Percentiles rank a stretch among this genome's conserved stretches.
Evolutionary conservation across 176 grass and related monocot genomes (phyloP).

Genomic region (Poa pratensis): DNA sequence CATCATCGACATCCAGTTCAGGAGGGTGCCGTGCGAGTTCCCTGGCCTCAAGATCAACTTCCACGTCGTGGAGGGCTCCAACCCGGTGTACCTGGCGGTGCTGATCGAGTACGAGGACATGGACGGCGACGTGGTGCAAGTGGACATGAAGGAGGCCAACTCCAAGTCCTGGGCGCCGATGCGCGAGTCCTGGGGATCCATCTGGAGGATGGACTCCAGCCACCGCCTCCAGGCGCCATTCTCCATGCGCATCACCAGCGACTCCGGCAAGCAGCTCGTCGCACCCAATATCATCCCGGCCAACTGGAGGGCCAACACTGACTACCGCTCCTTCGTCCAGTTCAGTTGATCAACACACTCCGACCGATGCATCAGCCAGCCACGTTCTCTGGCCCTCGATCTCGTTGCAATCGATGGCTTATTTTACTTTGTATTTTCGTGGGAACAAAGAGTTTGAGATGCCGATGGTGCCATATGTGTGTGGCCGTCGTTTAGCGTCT

Average conservation of each 20-base stretch:
- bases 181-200: conserved; percentile 59
- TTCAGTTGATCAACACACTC: not conserved
- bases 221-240: conserved; percentile 53
- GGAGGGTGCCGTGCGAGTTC: conserved; percentile 53
- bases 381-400: conserved; percentile 13
- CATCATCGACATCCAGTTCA: conserved; percentile 63
- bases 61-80: conserved; percentile 59
- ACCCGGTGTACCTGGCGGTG: conserved; percentile 66
- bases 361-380: not conserved
- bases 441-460: conserved; percentile 1
- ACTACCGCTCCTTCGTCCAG: conserved; percentile 61
- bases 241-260: conserved; percentile 55
- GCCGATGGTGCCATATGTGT: not conserved
- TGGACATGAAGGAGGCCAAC: conserved; percentile 51
- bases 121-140: conserved; percentile 49
- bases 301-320: conserved; percentile 47
- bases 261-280: conserved; percentile 39
- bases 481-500: conserved; percentile 2
- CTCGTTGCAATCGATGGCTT: not conserved
- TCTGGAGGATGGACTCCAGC: conserved; percentile 69
- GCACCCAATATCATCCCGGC: conserved; percentile 64
- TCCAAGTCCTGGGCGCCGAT: conserved; percentile 46
- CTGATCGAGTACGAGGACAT: conserved; percentile 58
- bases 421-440: conserved; percentile 15
- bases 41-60: conserved; percentile 46